Conservation (phyloP, 2,329 filamentous ascomycete species). For the Mycosphaerella sp. region DNA sequence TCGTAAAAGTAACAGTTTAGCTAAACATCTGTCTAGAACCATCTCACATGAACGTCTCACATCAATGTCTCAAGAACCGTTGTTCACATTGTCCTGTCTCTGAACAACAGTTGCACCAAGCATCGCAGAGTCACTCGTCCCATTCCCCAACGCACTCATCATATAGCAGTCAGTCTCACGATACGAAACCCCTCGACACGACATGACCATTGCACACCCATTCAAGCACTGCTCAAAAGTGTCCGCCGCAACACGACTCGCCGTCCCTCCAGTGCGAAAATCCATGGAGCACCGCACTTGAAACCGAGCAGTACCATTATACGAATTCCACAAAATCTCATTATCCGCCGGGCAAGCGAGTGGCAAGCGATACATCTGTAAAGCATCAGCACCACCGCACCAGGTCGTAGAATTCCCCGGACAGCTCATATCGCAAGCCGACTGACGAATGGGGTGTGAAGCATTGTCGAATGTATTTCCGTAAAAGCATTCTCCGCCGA, state of each 20-base stretch:
- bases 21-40: background rate
- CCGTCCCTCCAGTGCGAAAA: background rate
- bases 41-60: background rate
- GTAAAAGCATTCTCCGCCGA: conserved; percentile 20
- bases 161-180: conserved; percentile 2
- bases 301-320: conserved; percentile 2
- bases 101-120: background rate
- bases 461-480: background rate
- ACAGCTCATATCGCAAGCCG: background rate
- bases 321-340: background rate
- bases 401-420: background rate
- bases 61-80: background rate
- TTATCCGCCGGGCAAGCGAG: background rate
- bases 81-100: background rate
- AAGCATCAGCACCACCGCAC: background rate
- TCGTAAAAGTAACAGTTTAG: background rate
- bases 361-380: conserved; percentile 1
- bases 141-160: background rate
- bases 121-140: background rate
- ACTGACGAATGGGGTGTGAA: background rate
- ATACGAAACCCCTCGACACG: conserved; percentile 1
- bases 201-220: background rate
- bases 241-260: background rate
- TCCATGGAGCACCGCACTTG: background rate
- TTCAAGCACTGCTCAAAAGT: conserved; percentile 6